These are phyloP conservation scores for Trichaptum fuscoviolaceum DNA, from an alignment of 768 basidiomycete genomes.

Conservation along the genomic window DNA sequence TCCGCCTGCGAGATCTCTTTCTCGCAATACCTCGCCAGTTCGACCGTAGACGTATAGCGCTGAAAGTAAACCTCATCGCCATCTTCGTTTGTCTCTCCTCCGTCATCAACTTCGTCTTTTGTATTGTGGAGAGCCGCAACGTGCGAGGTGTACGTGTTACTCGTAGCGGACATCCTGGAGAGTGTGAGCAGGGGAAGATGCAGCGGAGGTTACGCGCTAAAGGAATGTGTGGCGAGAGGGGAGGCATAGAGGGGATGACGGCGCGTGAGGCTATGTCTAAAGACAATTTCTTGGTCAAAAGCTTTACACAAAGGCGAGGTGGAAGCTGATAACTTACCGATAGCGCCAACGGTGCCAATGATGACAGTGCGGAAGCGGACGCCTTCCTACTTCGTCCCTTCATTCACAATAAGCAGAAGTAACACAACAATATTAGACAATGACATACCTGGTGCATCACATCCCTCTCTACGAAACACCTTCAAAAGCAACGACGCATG, in stretches of 20 bases:
- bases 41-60: constrained; percentile 67
- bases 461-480: constrained; percentile 61
- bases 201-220: constrained; percentile 81
- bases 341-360: constrained; percentile 61
- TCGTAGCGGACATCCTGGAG: too few species aligned
- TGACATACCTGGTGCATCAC: constrained; percentile 53
- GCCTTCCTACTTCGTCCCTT: constrained; percentile 49
- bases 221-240: constrained; percentile 63
- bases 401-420: too few species aligned
- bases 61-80: constrained; percentile 26
- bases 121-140: constrained; percentile 36
- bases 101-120: constrained; percentile 35
- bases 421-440: too few species aligned
- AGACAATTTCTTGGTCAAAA: not conserved
- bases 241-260: constrained; percentile 69
- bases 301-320: not conserved
- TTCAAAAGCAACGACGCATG: constrained; percentile 63
- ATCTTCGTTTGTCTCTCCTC: not conserved
- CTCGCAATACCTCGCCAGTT: constrained; percentile 58
- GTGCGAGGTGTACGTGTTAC: too few species aligned
- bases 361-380: constrained; percentile 61
- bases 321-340: constrained; percentile 43
- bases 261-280: constrained; percentile 64
- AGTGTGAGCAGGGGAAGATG: constrained; percentile 50
- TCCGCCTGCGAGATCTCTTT: constrained; percentile 63